Percentiles rank a stretch among this genome's conserved stretches.
phyloP scores from a whole-genome alignment of 2,329 filamentous ascomycete species.

The Penicillium sp. region DNA sequence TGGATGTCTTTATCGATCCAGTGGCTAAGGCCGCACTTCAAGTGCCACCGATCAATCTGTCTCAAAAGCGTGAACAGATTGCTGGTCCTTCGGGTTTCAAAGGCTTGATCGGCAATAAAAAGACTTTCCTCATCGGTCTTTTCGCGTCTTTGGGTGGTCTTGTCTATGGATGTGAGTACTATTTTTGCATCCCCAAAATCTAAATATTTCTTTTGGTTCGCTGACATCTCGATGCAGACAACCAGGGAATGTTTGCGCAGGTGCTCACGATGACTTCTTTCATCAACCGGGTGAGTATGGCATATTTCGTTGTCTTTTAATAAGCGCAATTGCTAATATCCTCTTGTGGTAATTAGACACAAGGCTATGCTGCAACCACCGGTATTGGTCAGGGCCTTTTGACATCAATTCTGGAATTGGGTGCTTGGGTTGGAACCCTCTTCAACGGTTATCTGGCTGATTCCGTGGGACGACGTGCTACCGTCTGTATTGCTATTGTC shows the following conservation, averaged over 20 bases:
- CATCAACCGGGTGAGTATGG: slow-evolving; percentile 39
- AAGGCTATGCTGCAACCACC: slow-evolving; percentile 24
- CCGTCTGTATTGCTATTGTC: slow-evolving; percentile 30
- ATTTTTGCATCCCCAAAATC: neutral
- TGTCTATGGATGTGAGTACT: slow-evolving; percentile 57
- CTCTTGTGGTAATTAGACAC: slow-evolving; percentile 17
- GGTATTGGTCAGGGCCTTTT: slow-evolving; percentile 29
- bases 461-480: slow-evolving; percentile 30
- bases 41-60: slow-evolving; percentile 12
- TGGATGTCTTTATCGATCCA: too few relatives aligned
- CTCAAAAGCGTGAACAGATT: slow-evolving; percentile 31
- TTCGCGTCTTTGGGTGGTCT: slow-evolving; percentile 53
- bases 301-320: slow-evolving; percentile 22
- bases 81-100: slow-evolving; percentile 41
- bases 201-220: neutral
- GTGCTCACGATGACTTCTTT: slow-evolving; percentile 54
- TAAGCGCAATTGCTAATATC: neutral
- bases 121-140: slow-evolving; percentile 53
- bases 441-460: slow-evolving; percentile 37
- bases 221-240: slow-evolving; percentile 40
- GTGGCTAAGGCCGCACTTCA: too few relatives aligned
- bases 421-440: slow-evolving; percentile 36
- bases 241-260: slow-evolving; percentile 73
- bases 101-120: slow-evolving; percentile 50
- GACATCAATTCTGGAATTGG: slow-evolving; percentile 40